phyloP scores from a whole-genome alignment of 805 yeast genomes.

The Pichia nanzhaoensis region DNA sequence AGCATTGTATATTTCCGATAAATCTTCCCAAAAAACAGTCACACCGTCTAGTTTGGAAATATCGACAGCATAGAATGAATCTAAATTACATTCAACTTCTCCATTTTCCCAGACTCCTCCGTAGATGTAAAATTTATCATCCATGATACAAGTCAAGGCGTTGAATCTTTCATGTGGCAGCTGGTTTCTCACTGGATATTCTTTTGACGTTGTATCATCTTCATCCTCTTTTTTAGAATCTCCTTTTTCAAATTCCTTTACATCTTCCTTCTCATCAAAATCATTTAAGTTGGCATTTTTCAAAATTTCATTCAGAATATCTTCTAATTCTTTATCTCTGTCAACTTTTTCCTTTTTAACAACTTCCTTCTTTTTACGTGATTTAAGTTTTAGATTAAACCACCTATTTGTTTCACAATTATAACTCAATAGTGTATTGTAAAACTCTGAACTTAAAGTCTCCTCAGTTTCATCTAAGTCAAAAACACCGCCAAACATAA shows the following conservation, averaged over 20 bases:
- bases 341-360: conserved; percentile 39
- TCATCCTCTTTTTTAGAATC: conserved; percentile 24
- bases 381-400: conserved; percentile 64
- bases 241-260: conserved; percentile 30
- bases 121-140: conserved; percentile 73
- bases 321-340: conserved; percentile 78
- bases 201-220: conserved; percentile 33
- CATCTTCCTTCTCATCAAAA: conserved; percentile 26
- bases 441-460: conserved; percentile 75
- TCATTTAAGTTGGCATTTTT: conserved; percentile 67
- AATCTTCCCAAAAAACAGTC: conserved; percentile 84
- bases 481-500: conserved; percentile 91
- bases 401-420: conserved; percentile 85
- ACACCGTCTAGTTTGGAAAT: conserved; percentile 83
- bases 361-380: conserved; percentile 47
- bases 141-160: conserved; percentile 76
- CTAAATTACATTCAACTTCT: conserved; percentile 77
- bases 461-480: conserved; percentile 96
- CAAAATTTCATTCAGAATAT: conserved; percentile 64
- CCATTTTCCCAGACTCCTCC: conserved; percentile 91
- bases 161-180: conserved; percentile 89
- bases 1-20: conserved; percentile 48
- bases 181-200: conserved; percentile 48
- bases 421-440: conserved; percentile 72
- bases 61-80: conserved; percentile 81